Evolutionary conservation across 2,329 filamentous ascomycete genomes (phyloP), one percentile per base, ranked within the genome.

Genomic region (Ophiostoma triangulosporum): DNA sequence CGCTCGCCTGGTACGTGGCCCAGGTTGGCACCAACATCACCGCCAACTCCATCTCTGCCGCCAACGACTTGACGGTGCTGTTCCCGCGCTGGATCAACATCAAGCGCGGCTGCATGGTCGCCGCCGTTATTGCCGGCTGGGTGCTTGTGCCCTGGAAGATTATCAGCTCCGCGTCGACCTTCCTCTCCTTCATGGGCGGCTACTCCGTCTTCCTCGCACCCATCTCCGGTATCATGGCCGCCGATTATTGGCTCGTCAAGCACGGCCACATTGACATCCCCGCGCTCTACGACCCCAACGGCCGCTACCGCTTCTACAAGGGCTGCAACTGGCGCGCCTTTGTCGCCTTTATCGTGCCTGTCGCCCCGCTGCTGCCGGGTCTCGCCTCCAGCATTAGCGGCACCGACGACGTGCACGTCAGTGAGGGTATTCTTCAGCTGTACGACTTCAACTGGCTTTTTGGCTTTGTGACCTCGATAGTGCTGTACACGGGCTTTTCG

Each of bases 371-470:
- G 6, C 59, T 68, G 33, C 65, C 66, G 17, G 65, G 63, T 3
- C 57, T 68, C 8, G 65, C 62, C 29, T 31, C 53, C 40, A 58
- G 54, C 55, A 60, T 60, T 54, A 56, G 55, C 51, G 55, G 56
- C 20, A n/a, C 40, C 49, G 11, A 8, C 6, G 46, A 29, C 22
- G 54, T 61, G 14, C 56, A 58, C 33, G 56, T 62, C 43, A 46
- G 54, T 35, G 66, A 67, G 0, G 81, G 81, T 0, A 66, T 70
- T 0, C 64, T 68, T 40, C 73, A 76, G 57, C 67, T 83, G 4
- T 85, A 83, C 61, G 72, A 75, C 26, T 81, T 84, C 61, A 80
- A 81, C n/a, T 85, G 81, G 76, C 62, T 84, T 17, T 71, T 82
- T 49, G 81, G 81, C 0, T 83, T 84, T 57, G 66, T 73, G 9